Evolutionary conservation across 108 stramenopile genomes (phyloP).

Genomic region (Aurantiochytrium sp.): DNA sequence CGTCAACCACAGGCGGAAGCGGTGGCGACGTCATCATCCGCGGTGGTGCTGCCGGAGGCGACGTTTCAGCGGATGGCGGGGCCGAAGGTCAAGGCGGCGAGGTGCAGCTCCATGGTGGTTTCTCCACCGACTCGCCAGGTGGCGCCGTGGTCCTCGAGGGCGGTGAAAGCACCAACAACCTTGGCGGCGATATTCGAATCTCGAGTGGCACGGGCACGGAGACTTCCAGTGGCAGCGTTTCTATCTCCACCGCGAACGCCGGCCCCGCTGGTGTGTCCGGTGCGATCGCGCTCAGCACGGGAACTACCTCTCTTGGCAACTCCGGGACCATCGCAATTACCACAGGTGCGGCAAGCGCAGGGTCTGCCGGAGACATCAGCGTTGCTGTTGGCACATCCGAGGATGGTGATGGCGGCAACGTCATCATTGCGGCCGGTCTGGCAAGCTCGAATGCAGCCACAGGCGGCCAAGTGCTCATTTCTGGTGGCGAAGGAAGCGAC

Average conservation of each 20-base stretch:
- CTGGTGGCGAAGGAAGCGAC: slow-evolving; percentile 40
- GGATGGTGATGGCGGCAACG: slow-evolving; percentile 34
- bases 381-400: slow-evolving; percentile 37
- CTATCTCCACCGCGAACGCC: slow-evolving; percentile 33
- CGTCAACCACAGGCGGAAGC: slow-evolving; percentile 51
- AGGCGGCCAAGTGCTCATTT: slow-evolving; percentile 30
- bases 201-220: slow-evolving; percentile 25
- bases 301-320: slow-evolving; percentile 33
- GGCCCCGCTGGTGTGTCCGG: slow-evolving; percentile 35
- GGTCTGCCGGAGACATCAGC: slow-evolving; percentile 33
- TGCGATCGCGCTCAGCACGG: slow-evolving; percentile 23
- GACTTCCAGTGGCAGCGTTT: slow-evolving; percentile 26
- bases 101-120: not conserved
- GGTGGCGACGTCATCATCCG: slow-evolving; percentile 47
- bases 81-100: not conserved
- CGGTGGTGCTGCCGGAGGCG: slow-evolving; percentile 22
- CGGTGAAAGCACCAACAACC: slow-evolving; percentile 18
- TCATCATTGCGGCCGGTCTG: slow-evolving; percentile 32
- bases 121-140: not conserved
- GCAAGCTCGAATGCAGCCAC: slow-evolving; percentile 12
- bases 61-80: not conserved
- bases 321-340: slow-evolving; percentile 31
- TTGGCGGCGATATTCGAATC: slow-evolving; percentile 40
- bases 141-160: not conserved
- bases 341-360: slow-evolving; percentile 30